A percentile compares a stretch with the other conserved stretches of the same genome.
Evolutionary conservation across 805 yeast genomes (phyloP).

Genomic region (Debaryomyces maramus): DNA sequence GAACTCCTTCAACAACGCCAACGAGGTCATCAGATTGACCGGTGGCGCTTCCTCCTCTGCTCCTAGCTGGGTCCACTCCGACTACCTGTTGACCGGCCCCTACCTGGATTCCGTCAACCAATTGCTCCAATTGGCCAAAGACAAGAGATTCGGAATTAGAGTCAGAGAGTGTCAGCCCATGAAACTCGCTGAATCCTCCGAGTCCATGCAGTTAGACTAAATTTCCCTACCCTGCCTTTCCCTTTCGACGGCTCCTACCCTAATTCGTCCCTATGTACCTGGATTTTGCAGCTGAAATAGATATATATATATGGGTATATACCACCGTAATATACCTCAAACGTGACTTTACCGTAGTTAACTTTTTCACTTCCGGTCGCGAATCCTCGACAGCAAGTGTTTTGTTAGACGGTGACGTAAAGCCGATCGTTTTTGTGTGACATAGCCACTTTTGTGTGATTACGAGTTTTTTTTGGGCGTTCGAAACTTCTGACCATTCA

Average conservation of each 20-base stretch:
- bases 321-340: neutral
- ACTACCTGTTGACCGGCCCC: constrained; percentile 57
- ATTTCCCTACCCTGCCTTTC: constrained; percentile 1
- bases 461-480: constrained; percentile 1
- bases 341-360: neutral
- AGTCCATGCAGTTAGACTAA: constrained; percentile 21
- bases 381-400: neutral
- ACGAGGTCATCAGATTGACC: constrained; percentile 71
- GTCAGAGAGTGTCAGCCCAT: constrained; percentile 64
- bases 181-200: constrained; percentile 24
- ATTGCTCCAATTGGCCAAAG: constrained; percentile 61
- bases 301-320: too few relatives aligned
- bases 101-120: constrained; percentile 48
- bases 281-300: too few relatives aligned
- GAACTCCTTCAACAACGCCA: constrained; percentile 32
- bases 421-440: too few relatives aligned
- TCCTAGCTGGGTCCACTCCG: constrained; percentile 89
- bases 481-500: neutral
- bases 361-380: neutral
- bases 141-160: constrained; percentile 66
- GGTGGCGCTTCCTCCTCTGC: constrained; percentile 71
- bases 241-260: neutral
- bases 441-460: neutral
- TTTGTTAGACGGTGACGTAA: too few relatives aligned
- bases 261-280: too few relatives aligned